These are phyloP conservation scores for Sclerotinia borealis DNA, from an alignment of 2,329 filamentous ascomycete species.

Conservation along the genomic window DNA sequence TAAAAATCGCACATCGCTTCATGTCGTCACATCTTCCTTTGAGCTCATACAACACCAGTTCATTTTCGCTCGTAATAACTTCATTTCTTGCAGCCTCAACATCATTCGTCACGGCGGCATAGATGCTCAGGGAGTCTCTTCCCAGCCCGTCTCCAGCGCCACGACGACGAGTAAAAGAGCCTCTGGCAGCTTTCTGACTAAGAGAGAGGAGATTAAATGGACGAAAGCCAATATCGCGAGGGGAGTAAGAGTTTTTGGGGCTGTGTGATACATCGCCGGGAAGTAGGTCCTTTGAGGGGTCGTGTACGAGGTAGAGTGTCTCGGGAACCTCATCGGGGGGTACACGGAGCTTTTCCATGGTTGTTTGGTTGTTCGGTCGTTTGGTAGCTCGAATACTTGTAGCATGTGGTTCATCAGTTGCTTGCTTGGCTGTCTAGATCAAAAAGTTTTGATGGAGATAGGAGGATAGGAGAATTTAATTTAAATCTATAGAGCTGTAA, in stretches of 20 bases:
- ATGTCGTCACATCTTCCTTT: neutral
- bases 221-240: neutral
- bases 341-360: neutral
- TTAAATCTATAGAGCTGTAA: neutral
- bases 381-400: neutral
- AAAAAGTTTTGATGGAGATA: neutral
- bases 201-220: neutral
- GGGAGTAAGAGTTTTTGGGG: neutral
- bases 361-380: neutral
- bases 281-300: neutral
- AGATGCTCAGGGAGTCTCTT: neutral
- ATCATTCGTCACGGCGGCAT: neutral
- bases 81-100: neutral
- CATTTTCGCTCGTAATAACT: neutral
- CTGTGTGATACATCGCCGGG: neutral
- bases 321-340: neutral
- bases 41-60: neutral
- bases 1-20: neutral
- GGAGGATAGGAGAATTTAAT: neutral
- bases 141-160: neutral
- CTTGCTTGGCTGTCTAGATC: neutral
- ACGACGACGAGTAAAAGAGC: neutral
- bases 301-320: neutral
- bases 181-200: neutral
- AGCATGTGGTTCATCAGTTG: neutral